Evolutionary conservation across 2,329 filamentous ascomycete species (phyloP), one percentile per base, ranked within the genome.

Genomic region (Aspergillus neotritici): DNA sequence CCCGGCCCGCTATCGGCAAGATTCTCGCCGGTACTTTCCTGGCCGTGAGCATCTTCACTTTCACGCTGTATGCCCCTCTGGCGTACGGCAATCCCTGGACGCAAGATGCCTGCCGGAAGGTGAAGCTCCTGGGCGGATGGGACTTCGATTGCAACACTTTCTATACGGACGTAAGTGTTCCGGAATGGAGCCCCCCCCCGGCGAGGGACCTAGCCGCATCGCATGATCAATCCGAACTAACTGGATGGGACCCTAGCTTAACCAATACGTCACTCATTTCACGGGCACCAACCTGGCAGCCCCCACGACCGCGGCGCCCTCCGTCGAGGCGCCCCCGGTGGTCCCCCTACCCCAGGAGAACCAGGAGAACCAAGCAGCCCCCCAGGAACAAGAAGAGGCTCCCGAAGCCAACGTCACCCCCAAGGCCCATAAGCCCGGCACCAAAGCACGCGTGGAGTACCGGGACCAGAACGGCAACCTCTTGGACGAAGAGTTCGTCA

Each of bases 91-190:
- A 94, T 64, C 75, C 82, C 40, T 98, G 93, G 93, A 98, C 91
- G 40, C 86, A 88, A 73, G 72, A 77, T 46, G 84, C 93, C 60
- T 98, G 93, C 76, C 83, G 81, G 55, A 82, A 81, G 44, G 84
- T 93, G 49, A 97, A 97, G 75, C 74, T 98, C 10, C 83, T 97
- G 62, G 74, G 78, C 46, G 84, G 82, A 2, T 98, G 93, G 93
- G 93, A 98, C 65, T 98, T 91, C 79, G 93, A 98, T 68, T 98
- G 93, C 78, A 95, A 94, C 67, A 90, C 80, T 47, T 98, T 98
- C 74, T 75, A 84, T 56, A 83, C 83, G 53, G 82, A 82, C 63
- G 90, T 96, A 82, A 86, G 87, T 84, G 52, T 58, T 55, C 60
- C 59, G 47, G 44, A 54, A 48, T 65, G 56, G 58, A 49, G 49